Conservation (phyloP, 2,329 filamentous ascomycete genomes). For the Xylaria sp. region DNA sequence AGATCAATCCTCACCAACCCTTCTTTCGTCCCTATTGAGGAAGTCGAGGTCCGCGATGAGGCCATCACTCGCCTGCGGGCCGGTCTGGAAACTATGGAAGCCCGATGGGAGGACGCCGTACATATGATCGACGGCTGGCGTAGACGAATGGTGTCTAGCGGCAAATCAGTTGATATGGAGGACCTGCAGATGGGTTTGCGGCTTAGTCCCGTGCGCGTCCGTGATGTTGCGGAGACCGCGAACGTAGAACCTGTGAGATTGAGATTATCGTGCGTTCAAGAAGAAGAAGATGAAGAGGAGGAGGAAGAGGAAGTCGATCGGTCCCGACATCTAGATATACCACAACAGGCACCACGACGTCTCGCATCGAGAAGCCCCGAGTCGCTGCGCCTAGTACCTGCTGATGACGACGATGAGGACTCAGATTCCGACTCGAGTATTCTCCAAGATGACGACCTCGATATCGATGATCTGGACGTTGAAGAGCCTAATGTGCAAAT, state of each 20-base stretch:
- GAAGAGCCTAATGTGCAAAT: constrained; percentile 50
- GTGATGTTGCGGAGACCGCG: constrained; percentile 60
- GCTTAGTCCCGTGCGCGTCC: constrained; percentile 67
- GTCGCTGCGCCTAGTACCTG: constrained; percentile 55
- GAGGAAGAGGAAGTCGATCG: constrained; percentile 22
- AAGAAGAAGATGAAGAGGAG: constrained; percentile 62
- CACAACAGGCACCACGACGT: constrained; percentile 75
- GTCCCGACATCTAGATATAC: constrained; percentile 53
- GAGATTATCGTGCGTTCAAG: constrained; percentile 51
- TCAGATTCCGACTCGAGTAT: constrained; percentile 53
- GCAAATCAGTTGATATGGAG: constrained; percentile 74
- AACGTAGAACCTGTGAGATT: constrained; percentile 48
- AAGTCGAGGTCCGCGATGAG: constrained; percentile 90
- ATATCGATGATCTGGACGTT: constrained; percentile 41
- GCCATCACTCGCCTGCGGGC: constrained; percentile 85
- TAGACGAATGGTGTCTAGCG: constrained; percentile 77
- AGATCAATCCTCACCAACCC: constrained; percentile 89
- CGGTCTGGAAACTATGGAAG: constrained; percentile 95
- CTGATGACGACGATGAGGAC: constrained; percentile 48
- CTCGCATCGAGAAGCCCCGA: constrained; percentile 53
- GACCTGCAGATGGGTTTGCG: constrained; percentile 75
- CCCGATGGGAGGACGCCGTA: constrained; percentile 88
- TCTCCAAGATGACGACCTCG: constrained; percentile 52
- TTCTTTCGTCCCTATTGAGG: constrained; percentile 94
- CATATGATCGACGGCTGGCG: constrained; percentile 93